These are phyloP conservation scores for Metschnikowia colocasiae DNA, from an alignment of 805 yeast genomes.

Conservation along the genomic window DNA sequence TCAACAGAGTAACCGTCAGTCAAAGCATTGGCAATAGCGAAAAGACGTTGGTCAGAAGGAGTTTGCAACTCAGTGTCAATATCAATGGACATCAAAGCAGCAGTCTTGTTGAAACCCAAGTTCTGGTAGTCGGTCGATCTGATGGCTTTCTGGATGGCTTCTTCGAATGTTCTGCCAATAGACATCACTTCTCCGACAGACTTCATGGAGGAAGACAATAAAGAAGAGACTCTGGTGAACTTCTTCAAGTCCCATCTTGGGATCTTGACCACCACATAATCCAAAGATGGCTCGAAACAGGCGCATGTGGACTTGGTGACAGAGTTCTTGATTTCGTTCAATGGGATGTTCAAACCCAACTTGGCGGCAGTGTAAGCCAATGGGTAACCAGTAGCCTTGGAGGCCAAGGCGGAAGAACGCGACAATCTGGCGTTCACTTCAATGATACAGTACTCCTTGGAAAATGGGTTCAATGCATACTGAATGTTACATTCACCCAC, in stretches of 20 bases:
- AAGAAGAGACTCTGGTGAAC: slow-evolving; percentile 85
- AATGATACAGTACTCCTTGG: slow-evolving; percentile 93
- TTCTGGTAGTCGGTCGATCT: slow-evolving; percentile 95
- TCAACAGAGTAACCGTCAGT: slow-evolving; percentile 86
- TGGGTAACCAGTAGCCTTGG: slow-evolving; percentile 98
- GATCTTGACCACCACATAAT: slow-evolving; percentile 93
- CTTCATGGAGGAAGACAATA: slow-evolving; percentile 91
- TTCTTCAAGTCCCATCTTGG: slow-evolving; percentile 99
- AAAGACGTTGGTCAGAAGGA: slow-evolving; percentile 95
- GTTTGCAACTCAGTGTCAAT: slow-evolving; percentile 91
- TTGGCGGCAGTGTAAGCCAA: slow-evolving; percentile 98
- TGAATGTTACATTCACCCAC: slow-evolving; percentile 99
- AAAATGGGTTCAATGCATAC: slow-evolving; percentile 90
- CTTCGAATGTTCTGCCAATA: slow-evolving; percentile 96
- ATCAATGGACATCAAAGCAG: slow-evolving; percentile 84
- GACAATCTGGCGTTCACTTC: slow-evolving; percentile 98
- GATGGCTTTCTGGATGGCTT: slow-evolving; percentile 95
- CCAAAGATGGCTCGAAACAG: slow-evolving; percentile 95
- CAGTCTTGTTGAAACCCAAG: slow-evolving; percentile 85
- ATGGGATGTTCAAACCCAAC: slow-evolving; percentile 86
- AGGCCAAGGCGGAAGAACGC: slow-evolving; percentile 97
- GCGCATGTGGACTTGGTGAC: slow-evolving; percentile 94
- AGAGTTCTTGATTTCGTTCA: slow-evolving; percentile 86
- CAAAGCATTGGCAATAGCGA: slow-evolving; percentile 94
- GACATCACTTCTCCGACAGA: slow-evolving; percentile 99